Conservation (phyloP, 2,329 filamentous ascomycete species). For the Sclerotinia trifoliorum region DNA sequence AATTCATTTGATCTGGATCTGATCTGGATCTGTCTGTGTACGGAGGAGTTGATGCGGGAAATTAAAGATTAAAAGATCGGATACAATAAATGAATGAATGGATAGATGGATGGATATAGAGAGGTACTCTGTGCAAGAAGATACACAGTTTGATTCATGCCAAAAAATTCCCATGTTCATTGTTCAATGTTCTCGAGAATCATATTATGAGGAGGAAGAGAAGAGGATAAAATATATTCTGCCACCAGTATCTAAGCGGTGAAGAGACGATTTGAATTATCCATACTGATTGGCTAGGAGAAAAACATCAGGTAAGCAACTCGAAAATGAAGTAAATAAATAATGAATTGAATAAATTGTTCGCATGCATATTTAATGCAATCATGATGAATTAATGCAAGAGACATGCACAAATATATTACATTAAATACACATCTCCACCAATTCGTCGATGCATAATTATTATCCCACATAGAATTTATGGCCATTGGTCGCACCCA, state of each 20-base stretch:
- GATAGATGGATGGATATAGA: too few relatives aligned
- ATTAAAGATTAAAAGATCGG: too few relatives aligned
- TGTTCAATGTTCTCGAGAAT: too few relatives aligned
- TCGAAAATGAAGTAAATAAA: not conserved
- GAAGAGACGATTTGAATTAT: not conserved
- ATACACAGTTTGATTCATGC: too few relatives aligned
- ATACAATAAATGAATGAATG: too few relatives aligned
- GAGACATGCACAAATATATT: not conserved
- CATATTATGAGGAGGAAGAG: not conserved
- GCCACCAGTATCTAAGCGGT: not conserved
- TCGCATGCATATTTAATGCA: not conserved
- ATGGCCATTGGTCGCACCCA: too few relatives aligned
- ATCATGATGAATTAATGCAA: not conserved
- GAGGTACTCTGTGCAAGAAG: too few relatives aligned
- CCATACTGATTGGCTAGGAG: not conserved
- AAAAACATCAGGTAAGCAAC: not conserved
- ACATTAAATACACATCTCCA: not conserved
- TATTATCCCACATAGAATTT: not conserved
- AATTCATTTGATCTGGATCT: too few relatives aligned
- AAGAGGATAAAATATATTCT: not conserved
- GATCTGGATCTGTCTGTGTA: too few relatives aligned
- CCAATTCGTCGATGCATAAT: not conserved
- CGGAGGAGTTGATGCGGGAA: too few relatives aligned
- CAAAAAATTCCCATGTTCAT: too few relatives aligned
- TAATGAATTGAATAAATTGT: not conserved